Conservation (phyloP, 371 early-diverging fungal genomes). For the Apophysomyces variabilis region DNA sequence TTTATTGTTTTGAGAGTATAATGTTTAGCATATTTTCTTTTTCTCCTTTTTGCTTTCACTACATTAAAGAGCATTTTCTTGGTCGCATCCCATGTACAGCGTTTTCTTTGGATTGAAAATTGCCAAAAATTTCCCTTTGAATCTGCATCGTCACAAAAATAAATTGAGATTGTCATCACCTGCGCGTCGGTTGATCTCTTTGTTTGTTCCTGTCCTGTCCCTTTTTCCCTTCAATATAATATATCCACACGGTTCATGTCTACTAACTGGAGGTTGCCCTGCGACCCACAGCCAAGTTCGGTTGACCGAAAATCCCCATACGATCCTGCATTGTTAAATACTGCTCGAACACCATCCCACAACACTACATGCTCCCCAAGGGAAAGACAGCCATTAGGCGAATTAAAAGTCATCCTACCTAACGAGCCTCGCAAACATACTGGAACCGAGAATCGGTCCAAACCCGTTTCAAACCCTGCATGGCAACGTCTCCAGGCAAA, state of each 20-base stretch:
- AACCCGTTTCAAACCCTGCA: conserved; percentile 4
- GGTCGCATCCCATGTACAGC: too few species aligned
- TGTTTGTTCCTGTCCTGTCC: neutral
- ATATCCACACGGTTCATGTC: conserved; percentile 1
- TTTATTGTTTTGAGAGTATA: too few species aligned
- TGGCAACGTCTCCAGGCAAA: conserved; percentile 5
- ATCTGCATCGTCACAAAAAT: neutral
- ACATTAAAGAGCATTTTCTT: too few species aligned
- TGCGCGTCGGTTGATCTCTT: conserved; percentile 10
- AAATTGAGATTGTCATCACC: neutral
- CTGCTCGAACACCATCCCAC: conserved; percentile 3
- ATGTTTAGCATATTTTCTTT: too few species aligned
- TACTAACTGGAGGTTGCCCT: neutral
- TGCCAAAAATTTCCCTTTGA: too few species aligned
- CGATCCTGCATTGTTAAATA: neutral
- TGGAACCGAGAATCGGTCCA: neutral
- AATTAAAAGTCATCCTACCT: conserved; percentile 16
- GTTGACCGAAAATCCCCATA: neutral
- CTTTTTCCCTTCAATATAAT: neutral
- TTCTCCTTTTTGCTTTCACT: too few species aligned
- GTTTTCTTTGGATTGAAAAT: too few species aligned
- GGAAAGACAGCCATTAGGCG: conserved; percentile 14
- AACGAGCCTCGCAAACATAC: conserved; percentile 6
- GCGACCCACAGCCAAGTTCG: neutral
- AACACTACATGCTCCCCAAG: neutral